Evolutionary conservation across 805 yeast species (phyloP).

Genomic region (Isabelozyma gotoi): DNA sequence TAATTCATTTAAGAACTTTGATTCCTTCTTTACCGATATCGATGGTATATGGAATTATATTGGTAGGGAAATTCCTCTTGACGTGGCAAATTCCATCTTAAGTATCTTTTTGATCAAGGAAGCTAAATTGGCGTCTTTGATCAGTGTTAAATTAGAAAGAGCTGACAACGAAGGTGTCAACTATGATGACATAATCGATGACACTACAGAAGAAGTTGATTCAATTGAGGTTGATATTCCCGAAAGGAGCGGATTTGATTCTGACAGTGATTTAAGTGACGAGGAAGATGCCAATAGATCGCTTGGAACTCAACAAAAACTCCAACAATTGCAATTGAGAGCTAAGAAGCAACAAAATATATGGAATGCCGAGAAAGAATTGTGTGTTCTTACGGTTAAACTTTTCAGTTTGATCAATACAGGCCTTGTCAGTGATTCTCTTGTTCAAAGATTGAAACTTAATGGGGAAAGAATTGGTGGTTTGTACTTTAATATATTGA

Average conservation of each 20-base stretch:
- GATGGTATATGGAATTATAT: slow-evolving; percentile 16
- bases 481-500: slow-evolving; percentile 21
- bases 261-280: slow-evolving; percentile 2
- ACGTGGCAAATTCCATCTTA: slow-evolving; percentile 31
- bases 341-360: slow-evolving; percentile 7
- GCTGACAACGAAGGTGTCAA: slow-evolving; percentile 52
- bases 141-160: slow-evolving; percentile 46
- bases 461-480: slow-evolving; percentile 39
- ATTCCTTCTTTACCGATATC: slow-evolving; percentile 27
- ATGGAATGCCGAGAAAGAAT: slow-evolving; percentile 41
- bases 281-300: slow-evolving; percentile 1
- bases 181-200: slow-evolving; percentile 21
- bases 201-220: slow-evolving; percentile 4
- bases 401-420: slow-evolving; percentile 32
- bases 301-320: slow-evolving; percentile 1
- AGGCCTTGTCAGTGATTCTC: slow-evolving; percentile 25
- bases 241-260: background rate
- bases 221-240: slow-evolving; percentile 11
- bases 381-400: slow-evolving; percentile 43
- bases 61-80: slow-evolving; percentile 21
- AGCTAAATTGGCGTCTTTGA: slow-evolving; percentile 37
- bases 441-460: slow-evolving; percentile 32
- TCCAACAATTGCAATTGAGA: background rate
- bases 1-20: slow-evolving; percentile 31
- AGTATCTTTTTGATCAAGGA: slow-evolving; percentile 52